Percentiles rank a stretch among this genome's conserved stretches.
These are phyloP conservation scores for Sporothrix mexicana DNA, from an alignment of 2,329 filamentous ascomycete species.

Conservation along the genomic window DNA sequence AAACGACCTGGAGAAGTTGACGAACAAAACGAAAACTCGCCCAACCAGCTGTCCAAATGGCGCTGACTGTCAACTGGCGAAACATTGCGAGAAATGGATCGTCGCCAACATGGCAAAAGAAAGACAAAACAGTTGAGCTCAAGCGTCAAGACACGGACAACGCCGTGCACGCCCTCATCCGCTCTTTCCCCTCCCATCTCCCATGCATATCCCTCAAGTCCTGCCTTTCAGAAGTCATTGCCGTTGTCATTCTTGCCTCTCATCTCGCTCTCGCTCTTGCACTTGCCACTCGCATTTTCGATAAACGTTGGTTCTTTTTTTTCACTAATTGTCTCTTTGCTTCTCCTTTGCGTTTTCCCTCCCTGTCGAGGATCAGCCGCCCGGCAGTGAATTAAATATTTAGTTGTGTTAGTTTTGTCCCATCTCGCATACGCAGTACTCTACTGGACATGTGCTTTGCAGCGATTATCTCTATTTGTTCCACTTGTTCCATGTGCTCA, in stretches of 20 bases:
- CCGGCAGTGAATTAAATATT: background rate
- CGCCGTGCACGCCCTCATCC: slow-evolving; percentile 8
- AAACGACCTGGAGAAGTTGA: background rate
- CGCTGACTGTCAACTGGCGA: background rate
- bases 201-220: background rate
- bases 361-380: background rate
- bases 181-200: slow-evolving; percentile 9
- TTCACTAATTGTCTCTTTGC: background rate
- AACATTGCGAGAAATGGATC: slow-evolving; percentile 18
- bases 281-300: background rate
- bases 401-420: background rate
- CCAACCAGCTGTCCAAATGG: background rate
- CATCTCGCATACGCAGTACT: no score
- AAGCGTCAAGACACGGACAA: background rate
- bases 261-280: slow-evolving; percentile 3
- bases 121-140: background rate
- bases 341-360: background rate
- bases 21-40: background rate
- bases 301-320: background rate
- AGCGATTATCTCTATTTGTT: background rate
- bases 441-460: no score
- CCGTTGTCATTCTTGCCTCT: slow-evolving; percentile 14
- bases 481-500: slow-evolving; percentile 19
- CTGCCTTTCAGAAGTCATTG: background rate
- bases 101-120: slow-evolving; percentile 19